Percentiles rank a stretch among this genome's conserved stretches.
These are phyloP conservation scores for Cladophialophora immunda DNA, from an alignment of 2,329 filamentous ascomycete species.

Conservation along the genomic window DNA sequence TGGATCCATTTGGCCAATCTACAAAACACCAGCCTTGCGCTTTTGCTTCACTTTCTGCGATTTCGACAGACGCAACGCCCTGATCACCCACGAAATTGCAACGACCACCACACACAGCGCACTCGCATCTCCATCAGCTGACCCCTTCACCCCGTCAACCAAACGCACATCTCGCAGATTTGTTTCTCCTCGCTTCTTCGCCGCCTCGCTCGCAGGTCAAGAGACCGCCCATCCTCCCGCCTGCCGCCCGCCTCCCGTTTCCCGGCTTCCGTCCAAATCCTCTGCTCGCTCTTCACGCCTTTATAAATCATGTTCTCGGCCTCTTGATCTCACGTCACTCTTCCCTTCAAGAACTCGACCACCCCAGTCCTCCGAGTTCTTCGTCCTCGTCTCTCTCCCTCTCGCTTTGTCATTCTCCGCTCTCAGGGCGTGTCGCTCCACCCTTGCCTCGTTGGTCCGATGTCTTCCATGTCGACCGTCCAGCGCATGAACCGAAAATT, in stretches of 20 bases:
- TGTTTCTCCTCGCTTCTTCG: slow-evolving; percentile 19
- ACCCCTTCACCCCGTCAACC: slow-evolving; percentile 16
- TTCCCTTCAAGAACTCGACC: slow-evolving; percentile 18
- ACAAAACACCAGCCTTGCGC: slow-evolving; percentile 17
- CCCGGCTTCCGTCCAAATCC: slow-evolving; percentile 10
- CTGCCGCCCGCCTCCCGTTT: slow-evolving; percentile 4
- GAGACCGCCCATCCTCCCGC: slow-evolving; percentile 21
- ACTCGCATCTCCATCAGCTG: slow-evolving; percentile 20
- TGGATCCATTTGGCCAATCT: slow-evolving; percentile 12
- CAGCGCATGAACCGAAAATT: slow-evolving; percentile 41
- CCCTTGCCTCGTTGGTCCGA: slow-evolving; percentile 15
- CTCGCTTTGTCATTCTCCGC: neutral
- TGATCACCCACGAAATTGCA: neutral
- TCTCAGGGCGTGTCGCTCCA: neutral
- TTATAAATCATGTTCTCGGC: slow-evolving; percentile 28
- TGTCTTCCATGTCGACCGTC: slow-evolving; percentile 36
- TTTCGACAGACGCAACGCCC: neutral
- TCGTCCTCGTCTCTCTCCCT: neutral
- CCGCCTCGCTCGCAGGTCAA: slow-evolving; percentile 16
- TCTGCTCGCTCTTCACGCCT: slow-evolving; percentile 4
- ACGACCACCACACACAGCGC: no score
- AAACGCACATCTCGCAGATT: neutral
- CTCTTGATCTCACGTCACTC: slow-evolving; percentile 34
- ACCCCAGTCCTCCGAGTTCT: slow-evolving; percentile 11
- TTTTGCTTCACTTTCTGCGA: slow-evolving; percentile 15